Conservation (phyloP, 2,329 filamentous ascomycete species). For the Ampelomyces quisqualis region DNA sequence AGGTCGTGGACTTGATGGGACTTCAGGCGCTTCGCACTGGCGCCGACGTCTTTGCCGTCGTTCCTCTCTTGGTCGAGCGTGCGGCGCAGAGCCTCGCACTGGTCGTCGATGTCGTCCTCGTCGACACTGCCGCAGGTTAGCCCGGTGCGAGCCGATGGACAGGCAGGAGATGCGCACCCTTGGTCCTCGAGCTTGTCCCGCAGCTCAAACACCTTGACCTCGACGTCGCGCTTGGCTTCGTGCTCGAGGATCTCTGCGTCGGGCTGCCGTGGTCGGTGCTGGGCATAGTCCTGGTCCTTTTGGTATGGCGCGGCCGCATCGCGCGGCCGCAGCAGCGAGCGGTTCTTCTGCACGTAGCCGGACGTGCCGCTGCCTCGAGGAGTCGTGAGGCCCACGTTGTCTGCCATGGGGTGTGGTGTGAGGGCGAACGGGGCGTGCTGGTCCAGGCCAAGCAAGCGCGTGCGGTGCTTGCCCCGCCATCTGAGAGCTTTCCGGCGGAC, state of each 20-base stretch:
- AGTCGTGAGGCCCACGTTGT: constrained; percentile 94
- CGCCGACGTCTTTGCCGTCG: constrained; percentile 38
- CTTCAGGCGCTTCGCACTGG: constrained; percentile 66
- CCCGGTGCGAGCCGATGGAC: background rate
- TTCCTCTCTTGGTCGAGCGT: constrained; percentile 56
- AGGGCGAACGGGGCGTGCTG: background rate
- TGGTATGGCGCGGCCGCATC: constrained; percentile 78
- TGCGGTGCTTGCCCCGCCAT: constrained; percentile 29
- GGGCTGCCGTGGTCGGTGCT: constrained; percentile 77
- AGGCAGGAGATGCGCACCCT: constrained; percentile 55
- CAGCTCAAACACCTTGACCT: constrained; percentile 90
- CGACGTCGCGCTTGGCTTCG: constrained; percentile 84
- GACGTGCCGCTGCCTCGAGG: constrained; percentile 94
- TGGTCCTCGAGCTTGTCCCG: constrained; percentile 90
- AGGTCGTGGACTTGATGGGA: constrained; percentile 94
- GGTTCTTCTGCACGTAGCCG: constrained; percentile 95
- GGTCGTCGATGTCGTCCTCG: constrained; percentile 86
- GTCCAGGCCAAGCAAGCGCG: constrained; percentile 10
- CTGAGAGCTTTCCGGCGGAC: constrained; percentile 22
- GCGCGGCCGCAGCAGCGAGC: constrained; percentile 82
- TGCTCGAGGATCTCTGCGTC: constrained; percentile 94
- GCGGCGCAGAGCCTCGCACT: constrained; percentile 65
- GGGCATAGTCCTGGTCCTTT: constrained; percentile 66
- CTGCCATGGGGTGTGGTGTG: constrained; percentile 65
- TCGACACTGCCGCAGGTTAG: constrained; percentile 58